phyloP scores from a whole-genome alignment of 2,329 filamentous ascomycete species.

The Talaromyces sp. region DNA sequence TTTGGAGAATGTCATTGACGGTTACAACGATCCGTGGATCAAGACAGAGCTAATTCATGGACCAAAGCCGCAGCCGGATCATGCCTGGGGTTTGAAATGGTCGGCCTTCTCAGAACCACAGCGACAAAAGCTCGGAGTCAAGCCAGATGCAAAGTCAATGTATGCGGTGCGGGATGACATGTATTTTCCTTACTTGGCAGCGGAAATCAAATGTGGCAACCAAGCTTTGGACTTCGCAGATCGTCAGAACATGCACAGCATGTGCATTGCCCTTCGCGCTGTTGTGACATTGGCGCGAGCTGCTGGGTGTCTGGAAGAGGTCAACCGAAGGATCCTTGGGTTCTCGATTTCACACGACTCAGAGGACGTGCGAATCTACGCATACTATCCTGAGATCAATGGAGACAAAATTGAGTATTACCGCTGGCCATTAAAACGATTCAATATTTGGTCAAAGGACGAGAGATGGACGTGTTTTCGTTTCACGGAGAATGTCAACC shows the following conservation, averaged over 20 bases:
- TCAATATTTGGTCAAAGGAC: not conserved
- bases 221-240: not conserved
- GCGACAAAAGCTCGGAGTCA: not conserved
- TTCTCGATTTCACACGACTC: conserved; percentile 26
- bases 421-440: not conserved
- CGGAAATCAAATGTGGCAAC: not conserved
- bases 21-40: conserved; percentile 14
- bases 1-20: conserved; percentile 1
- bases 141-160: not conserved
- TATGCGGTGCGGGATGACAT: not conserved
- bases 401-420: too few species aligned
- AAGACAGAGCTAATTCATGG: conserved; percentile 12
- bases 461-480: conserved; percentile 2
- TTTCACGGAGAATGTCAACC: not conserved
- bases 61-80: conserved; percentile 11
- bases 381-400: too few species aligned
- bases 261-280: not conserved
- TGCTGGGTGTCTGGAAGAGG: conserved; percentile 14
- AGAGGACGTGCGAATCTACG: conserved; percentile 23
- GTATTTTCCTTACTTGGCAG: not conserved
- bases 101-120: not conserved
- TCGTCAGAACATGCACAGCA: conserved; percentile 5
- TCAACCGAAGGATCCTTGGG: conserved; percentile 23
- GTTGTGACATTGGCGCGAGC: not conserved
- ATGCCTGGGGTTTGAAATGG: not conserved